These are phyloP conservation scores for Botrytis hyacinthi DNA, from an alignment of 2,329 filamentous ascomycete genomes.

Conservation along the genomic window DNA sequence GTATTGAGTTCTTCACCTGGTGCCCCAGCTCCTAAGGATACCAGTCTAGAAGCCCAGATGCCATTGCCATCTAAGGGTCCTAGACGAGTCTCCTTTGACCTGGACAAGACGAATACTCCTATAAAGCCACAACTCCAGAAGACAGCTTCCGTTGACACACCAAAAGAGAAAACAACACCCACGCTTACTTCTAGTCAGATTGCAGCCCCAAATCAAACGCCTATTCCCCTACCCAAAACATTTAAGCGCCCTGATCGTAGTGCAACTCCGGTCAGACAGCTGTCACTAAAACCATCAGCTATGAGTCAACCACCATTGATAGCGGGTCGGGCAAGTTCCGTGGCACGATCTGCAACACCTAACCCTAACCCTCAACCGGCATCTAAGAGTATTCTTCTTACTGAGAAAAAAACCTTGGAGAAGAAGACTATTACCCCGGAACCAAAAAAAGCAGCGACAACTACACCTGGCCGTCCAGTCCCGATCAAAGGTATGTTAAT, in stretches of 20 bases:
- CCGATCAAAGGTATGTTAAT: slow-evolving; percentile 16
- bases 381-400: not conserved
- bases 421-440: slow-evolving; percentile 3
- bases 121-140: slow-evolving; percentile 10
- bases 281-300: not conserved
- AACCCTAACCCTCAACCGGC: not conserved
- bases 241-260: slow-evolving; percentile 14
- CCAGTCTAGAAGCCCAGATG: slow-evolving; percentile 30
- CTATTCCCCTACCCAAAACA: slow-evolving; percentile 16
- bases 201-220: slow-evolving; percentile 11
- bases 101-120: slow-evolving; percentile 23
- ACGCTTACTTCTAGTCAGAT: not conserved
- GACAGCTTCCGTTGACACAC: not conserved
- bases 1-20: slow-evolving; percentile 30
- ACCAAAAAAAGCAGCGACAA: not conserved
- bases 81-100: slow-evolving; percentile 27
- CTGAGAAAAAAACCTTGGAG: not conserved
- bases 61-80: slow-evolving; percentile 26
- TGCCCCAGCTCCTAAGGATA: slow-evolving; percentile 22
- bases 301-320: slow-evolving; percentile 17
- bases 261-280: slow-evolving; percentile 8
- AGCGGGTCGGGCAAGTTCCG: not conserved
- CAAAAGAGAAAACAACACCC: not conserved
- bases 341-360: slow-evolving; percentile 3
- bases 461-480: not conserved